Base-by-base conservation (phyloP, 768 basidiomycete genomes). In the Podaxis sp. region DNA sequence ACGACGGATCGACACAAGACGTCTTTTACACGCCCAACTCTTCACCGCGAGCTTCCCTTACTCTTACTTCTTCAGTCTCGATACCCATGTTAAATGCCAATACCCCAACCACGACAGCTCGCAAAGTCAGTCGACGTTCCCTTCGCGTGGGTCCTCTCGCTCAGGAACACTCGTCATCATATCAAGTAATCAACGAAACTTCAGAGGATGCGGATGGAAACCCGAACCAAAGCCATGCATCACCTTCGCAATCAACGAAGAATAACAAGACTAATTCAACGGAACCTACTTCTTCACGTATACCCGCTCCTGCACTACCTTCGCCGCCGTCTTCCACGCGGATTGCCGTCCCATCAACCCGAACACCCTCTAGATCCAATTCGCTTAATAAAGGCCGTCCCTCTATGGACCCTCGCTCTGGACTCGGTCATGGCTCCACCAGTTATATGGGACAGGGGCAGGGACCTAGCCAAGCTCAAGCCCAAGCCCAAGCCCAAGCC, bases 11-110 rank as follows among this genome's bases (percentile, higher is more conserved):
- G 18, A 16, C 59, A 3, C 59, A 53, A n/a, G 83, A 83, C 65
- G 74, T 80, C 25, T 90, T 86, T 71, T 90, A 84, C 69, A 90
- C 87, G 0, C 86, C 87, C 16, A 73, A 77, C 61, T 73, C 81
- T 11, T 82, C 84, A 4, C 85, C 85, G 16, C 74, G 79, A 36
- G 74, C 78, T 2, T 83, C 83, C 5, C 74, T 79, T 68, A 71
- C 73, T 10, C 74, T 79, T 68, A 71, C 73, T 10, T 76, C 80
- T 5, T 68, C 72, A 1, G 61, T 62, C 18, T 58, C 61, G 5
- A 65, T 53, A 44, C 51, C 74, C 57, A 66, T 71, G 59, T 69
- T 70, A 56, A 67, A 69, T 62, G 65, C 70, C 46, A 57, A 60
- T 36, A 16, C 53, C 11, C 35, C 58, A 23, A 50, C 64, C 2